These are phyloP conservation scores for Phytophthora pluvialis DNA, from an alignment of 352 stramenopile species.

Conservation along the genomic window DNA sequence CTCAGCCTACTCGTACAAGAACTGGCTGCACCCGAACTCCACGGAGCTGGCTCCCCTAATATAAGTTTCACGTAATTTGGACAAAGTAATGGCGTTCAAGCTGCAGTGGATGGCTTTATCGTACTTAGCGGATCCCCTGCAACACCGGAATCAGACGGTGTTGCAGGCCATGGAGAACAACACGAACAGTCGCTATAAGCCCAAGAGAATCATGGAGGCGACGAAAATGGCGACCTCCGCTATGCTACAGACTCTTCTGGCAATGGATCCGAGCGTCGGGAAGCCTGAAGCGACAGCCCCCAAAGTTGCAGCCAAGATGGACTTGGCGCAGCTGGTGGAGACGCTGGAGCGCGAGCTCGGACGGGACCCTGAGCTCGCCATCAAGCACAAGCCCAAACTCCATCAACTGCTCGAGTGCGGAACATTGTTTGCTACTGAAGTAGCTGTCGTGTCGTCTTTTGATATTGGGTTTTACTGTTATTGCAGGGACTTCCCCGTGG, in stretches of 20 bases:
- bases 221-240: not conserved
- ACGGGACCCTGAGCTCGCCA: slow-evolving; percentile 53
- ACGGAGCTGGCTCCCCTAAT: slow-evolving; percentile 10
- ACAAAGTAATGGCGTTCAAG: slow-evolving; percentile 3
- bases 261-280: not conserved
- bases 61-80: not conserved
- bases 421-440: not conserved
- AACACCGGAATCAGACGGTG: slow-evolving; percentile 30
- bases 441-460: slow-evolving; percentile 1
- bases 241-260: slow-evolving; percentile 3
- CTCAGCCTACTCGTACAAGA: slow-evolving; percentile 30
- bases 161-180: slow-evolving; percentile 10
- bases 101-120: slow-evolving; percentile 19
- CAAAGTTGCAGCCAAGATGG: slow-evolving; percentile 22
- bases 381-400: slow-evolving; percentile 66
- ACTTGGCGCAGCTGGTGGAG: slow-evolving; percentile 59
- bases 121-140: slow-evolving; percentile 22
- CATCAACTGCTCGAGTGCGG: slow-evolving; percentile 62
- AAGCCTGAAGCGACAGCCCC: not conserved
- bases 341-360: slow-evolving; percentile 58
- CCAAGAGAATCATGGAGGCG: slow-evolving; percentile 1
- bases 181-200: slow-evolving; percentile 23
- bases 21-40: slow-evolving; percentile 36
- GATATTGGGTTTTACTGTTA: not conserved
- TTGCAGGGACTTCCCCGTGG: slow-evolving; percentile 49